Evolutionary conservation across 2,329 filamentous ascomycete species (phyloP).

Genomic region (Colletotrichum lini): DNA sequence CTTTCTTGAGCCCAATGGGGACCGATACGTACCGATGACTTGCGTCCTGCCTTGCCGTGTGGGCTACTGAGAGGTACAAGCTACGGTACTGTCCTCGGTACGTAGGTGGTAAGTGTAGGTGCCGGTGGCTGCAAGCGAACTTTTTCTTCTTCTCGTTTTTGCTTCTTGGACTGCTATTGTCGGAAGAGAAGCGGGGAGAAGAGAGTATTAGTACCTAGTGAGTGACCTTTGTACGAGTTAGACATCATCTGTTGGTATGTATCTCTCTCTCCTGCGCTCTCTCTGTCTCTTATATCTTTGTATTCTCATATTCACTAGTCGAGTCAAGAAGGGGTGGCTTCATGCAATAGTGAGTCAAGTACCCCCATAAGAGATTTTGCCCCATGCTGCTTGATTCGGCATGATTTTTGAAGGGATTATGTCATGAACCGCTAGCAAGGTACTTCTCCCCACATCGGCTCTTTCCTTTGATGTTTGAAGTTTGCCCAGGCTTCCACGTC

Average conservation of each 20-base stretch:
- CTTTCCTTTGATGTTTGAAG: constrained; percentile 1
- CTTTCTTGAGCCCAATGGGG: constrained; percentile 24
- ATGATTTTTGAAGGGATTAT: constrained; percentile 25
- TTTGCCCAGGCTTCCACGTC: constrained; percentile 3
- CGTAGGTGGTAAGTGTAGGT: not conserved
- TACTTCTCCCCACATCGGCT: constrained; percentile 13
- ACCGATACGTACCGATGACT: constrained; percentile 26
- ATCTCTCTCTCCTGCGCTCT: no score
- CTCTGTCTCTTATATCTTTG: not conserved
- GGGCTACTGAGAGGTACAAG: constrained; percentile 11
- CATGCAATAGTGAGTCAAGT: constrained; percentile 24
- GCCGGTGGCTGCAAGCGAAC: constrained; percentile 20
- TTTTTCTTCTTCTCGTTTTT: constrained; percentile 15
- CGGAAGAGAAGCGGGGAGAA: not conserved
- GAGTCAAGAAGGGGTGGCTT: constrained; percentile 18
- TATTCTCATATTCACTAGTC: constrained; percentile 5
- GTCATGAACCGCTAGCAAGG: constrained; percentile 26
- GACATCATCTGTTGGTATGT: not conserved
- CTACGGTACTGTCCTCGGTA: constrained; percentile 4
- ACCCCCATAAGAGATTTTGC: constrained; percentile 6
- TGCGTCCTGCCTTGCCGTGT: not conserved
- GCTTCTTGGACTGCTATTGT: not conserved
- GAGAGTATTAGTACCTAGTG: not conserved
- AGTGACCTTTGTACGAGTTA: constrained; percentile 3
- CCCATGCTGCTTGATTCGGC: not conserved